These are phyloP conservation scores for Physcomitrium patens DNA, from an alignment of 225 moss, liverwort and hornwort genomes.

Conservation along the genomic window DNA sequence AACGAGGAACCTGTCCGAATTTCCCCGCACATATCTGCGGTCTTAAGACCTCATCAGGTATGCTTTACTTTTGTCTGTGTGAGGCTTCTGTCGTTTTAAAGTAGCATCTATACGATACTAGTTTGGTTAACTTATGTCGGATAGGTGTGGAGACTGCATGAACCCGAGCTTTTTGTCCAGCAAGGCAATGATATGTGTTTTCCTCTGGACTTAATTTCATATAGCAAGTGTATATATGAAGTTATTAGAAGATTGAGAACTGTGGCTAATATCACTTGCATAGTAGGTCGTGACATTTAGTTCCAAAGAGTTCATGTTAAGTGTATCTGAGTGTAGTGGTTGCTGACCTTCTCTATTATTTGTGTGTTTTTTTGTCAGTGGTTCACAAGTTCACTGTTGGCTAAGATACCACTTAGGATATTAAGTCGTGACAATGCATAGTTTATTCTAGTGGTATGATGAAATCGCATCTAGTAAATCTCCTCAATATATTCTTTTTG, in stretches of 20 bases:
- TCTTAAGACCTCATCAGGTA: constrained; percentile 91
- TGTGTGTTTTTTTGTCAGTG: constrained; percentile 6
- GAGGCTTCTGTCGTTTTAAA: constrained; percentile 7
- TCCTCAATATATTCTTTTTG: constrained; percentile 1
- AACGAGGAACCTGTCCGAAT: constrained; percentile 71
- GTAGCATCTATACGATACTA: neutral
- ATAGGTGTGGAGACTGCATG: neutral
- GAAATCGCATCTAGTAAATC: neutral
- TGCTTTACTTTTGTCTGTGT: constrained; percentile 27
- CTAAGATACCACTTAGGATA: constrained; percentile 1
- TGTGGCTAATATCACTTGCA: constrained; percentile 11
- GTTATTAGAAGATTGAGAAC: constrained; percentile 13
- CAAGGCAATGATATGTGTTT: neutral
- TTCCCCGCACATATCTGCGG: constrained; percentile 51
- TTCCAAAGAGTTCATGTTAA: neutral
- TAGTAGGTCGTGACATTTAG: constrained; percentile 1
- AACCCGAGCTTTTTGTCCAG: neutral
- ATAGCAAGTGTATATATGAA: constrained; percentile 13
- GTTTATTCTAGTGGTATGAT: constrained; percentile 5
- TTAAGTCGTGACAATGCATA: constrained; percentile 1
- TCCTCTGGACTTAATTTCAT: neutral
- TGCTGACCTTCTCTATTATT: constrained; percentile 4
- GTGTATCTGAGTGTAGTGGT: neutral
- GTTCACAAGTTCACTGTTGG: constrained; percentile 3
- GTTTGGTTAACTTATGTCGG: neutral